Evolutionary conservation across 371 early-diverging fungal genomes (phyloP), one percentile per base, ranked within the genome.

Genomic region (Saksenaea oblongispora): DNA sequence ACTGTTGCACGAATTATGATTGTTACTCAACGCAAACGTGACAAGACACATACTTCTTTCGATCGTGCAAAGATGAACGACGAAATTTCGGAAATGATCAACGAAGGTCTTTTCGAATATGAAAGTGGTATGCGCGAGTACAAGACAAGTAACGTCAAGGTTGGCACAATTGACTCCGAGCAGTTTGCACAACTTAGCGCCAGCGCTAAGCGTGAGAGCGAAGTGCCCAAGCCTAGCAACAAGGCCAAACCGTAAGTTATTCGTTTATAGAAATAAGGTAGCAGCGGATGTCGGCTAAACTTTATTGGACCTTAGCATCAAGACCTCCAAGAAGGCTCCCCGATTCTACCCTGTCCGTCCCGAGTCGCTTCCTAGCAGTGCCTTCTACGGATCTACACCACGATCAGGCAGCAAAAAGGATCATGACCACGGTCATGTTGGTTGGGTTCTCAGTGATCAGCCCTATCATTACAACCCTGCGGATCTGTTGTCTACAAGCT

Each of bases 1-100:
- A 89, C 87, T 28, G 87, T 96, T 31, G 93, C 91, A 54, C 85
- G 91, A 34, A 84, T 96, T 63, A 80, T 97, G 79, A 94, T 97
- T 79, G 95, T 97, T 54, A 95, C 96, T 34, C 95, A 93, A 74
- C 89, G 89, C 62, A 89, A 88, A 42, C 80, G 83, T 60, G 93
- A 93, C 58, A 84, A 87, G 56, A 75, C 88, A 1, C 91, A 91
- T 62, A 78, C 84, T 44, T 83, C 87, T 26, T 91, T 83, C 69
- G 93, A 94, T 67, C 91, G 97, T 66, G 87, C 90, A 70, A 84
- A 89, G 34, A 87, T 89, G 82, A 90, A 92, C 62, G 92, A 91
- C 56, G 98, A 97, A 34, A 85, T 96, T 58, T 84, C 87, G 34
- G 93, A 96, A 31, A 94, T 95, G 78, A 97, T 97, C 78, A 97